Evolutionary conservation across 257 asterid species (phyloP).

Genomic region (Solanum dulcamara): DNA sequence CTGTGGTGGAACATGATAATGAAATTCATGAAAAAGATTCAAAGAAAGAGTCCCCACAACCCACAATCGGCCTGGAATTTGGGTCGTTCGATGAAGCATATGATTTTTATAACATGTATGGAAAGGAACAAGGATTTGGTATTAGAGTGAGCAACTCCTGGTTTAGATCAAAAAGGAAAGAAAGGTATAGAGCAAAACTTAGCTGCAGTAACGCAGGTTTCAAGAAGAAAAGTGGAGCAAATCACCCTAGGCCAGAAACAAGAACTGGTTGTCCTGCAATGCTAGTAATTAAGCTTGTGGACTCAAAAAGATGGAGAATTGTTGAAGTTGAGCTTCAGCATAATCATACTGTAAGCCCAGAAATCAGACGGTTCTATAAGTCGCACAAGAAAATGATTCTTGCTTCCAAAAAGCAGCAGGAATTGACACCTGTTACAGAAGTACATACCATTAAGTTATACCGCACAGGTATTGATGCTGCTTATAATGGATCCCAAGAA

Average conservation of each 20-base stretch:
- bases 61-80: constrained; percentile 47
- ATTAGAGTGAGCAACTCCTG: constrained; percentile 55
- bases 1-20: constrained; percentile 13
- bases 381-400: constrained; percentile 49
- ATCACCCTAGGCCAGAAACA: constrained; percentile 52
- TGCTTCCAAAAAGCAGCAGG: constrained; percentile 24
- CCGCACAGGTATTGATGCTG: constrained; percentile 16
- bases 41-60: constrained; percentile 13
- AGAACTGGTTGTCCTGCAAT: constrained; percentile 65
- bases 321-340: constrained; percentile 47
- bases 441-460: constrained; percentile 49
- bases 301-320: constrained; percentile 43
- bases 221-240: constrained; percentile 54
- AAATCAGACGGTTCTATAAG: constrained; percentile 41
- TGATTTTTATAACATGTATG: constrained; percentile 46
- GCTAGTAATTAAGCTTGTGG: constrained; percentile 47
- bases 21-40: constrained; percentile 14
- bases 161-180: constrained; percentile 57
- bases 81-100: constrained; percentile 47
- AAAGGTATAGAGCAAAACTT: constrained; percentile 52
- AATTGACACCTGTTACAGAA: constrained; percentile 26
- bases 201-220: constrained; percentile 59
- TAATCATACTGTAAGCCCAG: constrained; percentile 54
- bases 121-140: constrained; percentile 55
- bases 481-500: constrained; percentile 15